Evolutionary conservation across 495 filamentous ascomycete genomes (phyloP).

Genomic region (Aspergillus indologenus): DNA sequence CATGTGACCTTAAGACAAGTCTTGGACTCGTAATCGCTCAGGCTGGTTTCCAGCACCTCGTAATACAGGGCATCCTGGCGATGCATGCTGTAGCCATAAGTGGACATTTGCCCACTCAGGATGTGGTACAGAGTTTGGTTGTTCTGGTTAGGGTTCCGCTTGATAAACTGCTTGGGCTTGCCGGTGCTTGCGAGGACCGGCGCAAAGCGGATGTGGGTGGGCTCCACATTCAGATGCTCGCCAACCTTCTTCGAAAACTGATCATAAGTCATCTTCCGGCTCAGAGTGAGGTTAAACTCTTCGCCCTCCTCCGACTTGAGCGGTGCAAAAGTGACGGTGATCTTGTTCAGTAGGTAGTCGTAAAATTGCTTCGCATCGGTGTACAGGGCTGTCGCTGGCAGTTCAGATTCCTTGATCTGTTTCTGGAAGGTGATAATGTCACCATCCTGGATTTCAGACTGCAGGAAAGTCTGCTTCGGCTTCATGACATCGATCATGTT

Average conservation of each 20-base stretch:
- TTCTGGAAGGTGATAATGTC: constrained; percentile 96
- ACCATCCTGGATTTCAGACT: constrained; percentile 93
- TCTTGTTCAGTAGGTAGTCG: constrained; percentile 84
- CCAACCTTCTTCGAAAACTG: constrained; percentile 82
- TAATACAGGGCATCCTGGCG: constrained; percentile 77
- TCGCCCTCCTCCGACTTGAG: constrained; percentile 41
- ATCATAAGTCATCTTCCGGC: constrained; percentile 87
- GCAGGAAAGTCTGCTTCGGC: constrained; percentile 78
- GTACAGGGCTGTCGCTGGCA: constrained; percentile 44
- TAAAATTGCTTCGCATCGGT: constrained; percentile 80
- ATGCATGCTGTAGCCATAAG: constrained; percentile 63
- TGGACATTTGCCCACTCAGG: constrained; percentile 61
- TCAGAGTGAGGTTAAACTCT: constrained; percentile 70
- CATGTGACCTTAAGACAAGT: constrained; percentile 77
- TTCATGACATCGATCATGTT: constrained; percentile 96
- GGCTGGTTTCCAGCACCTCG: constrained; percentile 87
- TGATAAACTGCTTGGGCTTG: constrained; percentile 71
- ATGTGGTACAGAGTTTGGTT: constrained; percentile 66
- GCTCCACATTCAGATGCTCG: constrained; percentile 70
- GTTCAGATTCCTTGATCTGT: constrained; percentile 58
- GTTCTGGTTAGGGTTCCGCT: constrained; percentile 61
- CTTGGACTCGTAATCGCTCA: constrained; percentile 89
- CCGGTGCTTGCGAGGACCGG: constrained; percentile 72
- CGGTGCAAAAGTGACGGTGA: constrained; percentile 55
- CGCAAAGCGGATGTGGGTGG: constrained; percentile 86